phyloP scores from a whole-genome alignment of 257 asterid genomes.

The Ophiorrhiza pumila region DNA sequence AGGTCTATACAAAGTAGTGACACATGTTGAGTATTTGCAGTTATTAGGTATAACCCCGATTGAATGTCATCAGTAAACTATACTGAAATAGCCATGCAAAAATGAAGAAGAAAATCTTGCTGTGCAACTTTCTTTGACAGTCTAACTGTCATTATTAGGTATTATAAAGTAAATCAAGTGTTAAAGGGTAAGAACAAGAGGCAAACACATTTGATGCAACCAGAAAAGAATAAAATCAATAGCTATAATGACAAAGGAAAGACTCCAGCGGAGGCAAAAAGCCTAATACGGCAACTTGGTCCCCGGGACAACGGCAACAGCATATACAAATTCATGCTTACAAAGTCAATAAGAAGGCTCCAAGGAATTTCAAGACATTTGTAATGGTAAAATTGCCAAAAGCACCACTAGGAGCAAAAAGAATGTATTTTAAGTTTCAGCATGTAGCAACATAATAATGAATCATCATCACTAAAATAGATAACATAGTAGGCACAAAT shows the following conservation, averaged over 20 bases:
- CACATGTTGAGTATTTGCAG: background rate
- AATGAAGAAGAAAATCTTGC: background rate
- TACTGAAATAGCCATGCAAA: background rate
- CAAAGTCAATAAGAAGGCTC: background rate
- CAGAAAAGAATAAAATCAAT: background rate
- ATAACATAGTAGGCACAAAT: background rate
- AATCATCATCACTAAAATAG: no score
- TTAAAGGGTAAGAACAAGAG: background rate
- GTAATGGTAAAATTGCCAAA: background rate
- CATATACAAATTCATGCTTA: background rate
- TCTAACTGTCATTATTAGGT: background rate
- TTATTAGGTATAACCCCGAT: background rate
- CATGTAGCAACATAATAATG: background rate
- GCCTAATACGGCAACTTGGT: background rate
- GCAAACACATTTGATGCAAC: background rate
- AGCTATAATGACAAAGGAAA: background rate
- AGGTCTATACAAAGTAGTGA: background rate
- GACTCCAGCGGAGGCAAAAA: background rate
- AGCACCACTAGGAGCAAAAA: background rate
- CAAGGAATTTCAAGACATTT: no score
- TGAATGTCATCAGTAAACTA: background rate
- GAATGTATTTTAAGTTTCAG: background rate
- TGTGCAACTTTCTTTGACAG: conserved; percentile 8
- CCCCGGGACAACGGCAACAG: background rate
- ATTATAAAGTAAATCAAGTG: background rate